Evolutionary conservation across 2,329 filamentous ascomycete species (phyloP).

Genomic region (Akanthomyces uredinophilus): DNA sequence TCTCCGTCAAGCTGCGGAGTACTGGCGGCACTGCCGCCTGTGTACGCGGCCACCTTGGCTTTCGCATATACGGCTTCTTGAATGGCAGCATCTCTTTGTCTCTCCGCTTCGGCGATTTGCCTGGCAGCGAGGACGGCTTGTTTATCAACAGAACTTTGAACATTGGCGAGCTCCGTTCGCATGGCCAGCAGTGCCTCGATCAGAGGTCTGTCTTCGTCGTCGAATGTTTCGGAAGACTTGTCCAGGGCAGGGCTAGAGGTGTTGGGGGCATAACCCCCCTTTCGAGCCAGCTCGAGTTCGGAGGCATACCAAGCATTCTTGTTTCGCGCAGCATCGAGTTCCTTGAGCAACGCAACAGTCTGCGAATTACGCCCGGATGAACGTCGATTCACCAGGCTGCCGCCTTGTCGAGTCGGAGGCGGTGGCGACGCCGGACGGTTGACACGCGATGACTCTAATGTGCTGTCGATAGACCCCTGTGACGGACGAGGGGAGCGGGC

Average conservation of each 20-base stretch:
- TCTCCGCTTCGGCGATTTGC: conserved; percentile 89
- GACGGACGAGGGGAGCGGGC: conserved; percentile 37
- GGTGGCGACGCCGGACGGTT: conserved; percentile 52
- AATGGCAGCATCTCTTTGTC: conserved; percentile 89
- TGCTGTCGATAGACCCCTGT: conserved; percentile 63
- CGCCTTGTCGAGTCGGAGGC: conserved; percentile 50
- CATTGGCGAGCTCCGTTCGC: conserved; percentile 81
- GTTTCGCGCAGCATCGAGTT: conserved; percentile 78
- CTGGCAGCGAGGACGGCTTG: conserved; percentile 82
- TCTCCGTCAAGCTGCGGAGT: conserved; percentile 56
- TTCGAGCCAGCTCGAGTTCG: conserved; percentile 84
- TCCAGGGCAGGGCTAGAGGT: conserved; percentile 70
- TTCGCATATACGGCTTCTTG: conserved; percentile 93
- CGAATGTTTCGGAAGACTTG: conserved; percentile 70
- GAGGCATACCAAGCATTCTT: conserved; percentile 97
- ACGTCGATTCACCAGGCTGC: conserved; percentile 55
- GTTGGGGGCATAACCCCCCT: conserved; percentile 78
- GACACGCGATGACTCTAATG: conserved; percentile 49
- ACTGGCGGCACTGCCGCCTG: conserved; percentile 57
- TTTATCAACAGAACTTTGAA: conserved; percentile 83
- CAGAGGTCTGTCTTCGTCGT: conserved; percentile 85
- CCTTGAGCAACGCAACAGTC: conserved; percentile 73
- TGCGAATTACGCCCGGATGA: conserved; percentile 58
- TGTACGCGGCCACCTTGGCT: conserved; percentile 79
- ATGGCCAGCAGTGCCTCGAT: conserved; percentile 90